Evolutionary conservation across 2,329 filamentous ascomycete genomes (phyloP).

Genomic region (Talaromyces piceae): DNA sequence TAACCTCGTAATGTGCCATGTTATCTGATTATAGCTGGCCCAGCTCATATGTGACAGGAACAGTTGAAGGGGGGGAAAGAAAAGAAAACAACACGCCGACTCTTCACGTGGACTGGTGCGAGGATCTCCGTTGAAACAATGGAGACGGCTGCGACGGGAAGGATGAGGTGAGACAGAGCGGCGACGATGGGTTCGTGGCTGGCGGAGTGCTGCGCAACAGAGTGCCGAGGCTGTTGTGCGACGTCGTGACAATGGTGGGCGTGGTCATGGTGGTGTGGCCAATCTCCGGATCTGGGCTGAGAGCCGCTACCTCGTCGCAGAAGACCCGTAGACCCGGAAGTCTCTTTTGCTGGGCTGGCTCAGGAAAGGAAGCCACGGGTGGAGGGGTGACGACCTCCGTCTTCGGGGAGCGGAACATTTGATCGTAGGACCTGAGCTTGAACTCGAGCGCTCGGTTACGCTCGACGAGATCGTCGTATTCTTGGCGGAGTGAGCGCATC

Average conservation of each 20-base stretch:
- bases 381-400: constrained; percentile 22
- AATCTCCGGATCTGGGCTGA: constrained; percentile 16
- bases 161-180: constrained; percentile 23
- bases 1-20: background rate
- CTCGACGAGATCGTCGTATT: constrained; percentile 28
- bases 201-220: constrained; percentile 28
- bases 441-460: constrained; percentile 30
- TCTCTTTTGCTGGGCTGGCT: constrained; percentile 21
- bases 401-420: constrained; percentile 32
- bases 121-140: constrained; percentile 23
- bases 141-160: constrained; percentile 17
- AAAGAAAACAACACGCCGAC: too few species aligned
- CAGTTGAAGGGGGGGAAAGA: constrained; percentile 2
- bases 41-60: background rate
- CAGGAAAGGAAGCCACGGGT: constrained; percentile 19
- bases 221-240: constrained; percentile 23
- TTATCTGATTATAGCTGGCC: background rate
- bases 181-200: constrained; percentile 29
- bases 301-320: constrained; percentile 26
- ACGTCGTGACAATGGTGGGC: constrained; percentile 16
- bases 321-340: constrained; percentile 30
- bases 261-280: constrained; percentile 16
- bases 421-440: constrained; percentile 32
- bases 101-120: constrained; percentile 15
- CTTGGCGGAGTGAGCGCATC: constrained; percentile 26